These are phyloP conservation scores for Linnemannia hyalina DNA, from an alignment of 192 early-diverging fungal genomes.

Conservation along the genomic window DNA sequence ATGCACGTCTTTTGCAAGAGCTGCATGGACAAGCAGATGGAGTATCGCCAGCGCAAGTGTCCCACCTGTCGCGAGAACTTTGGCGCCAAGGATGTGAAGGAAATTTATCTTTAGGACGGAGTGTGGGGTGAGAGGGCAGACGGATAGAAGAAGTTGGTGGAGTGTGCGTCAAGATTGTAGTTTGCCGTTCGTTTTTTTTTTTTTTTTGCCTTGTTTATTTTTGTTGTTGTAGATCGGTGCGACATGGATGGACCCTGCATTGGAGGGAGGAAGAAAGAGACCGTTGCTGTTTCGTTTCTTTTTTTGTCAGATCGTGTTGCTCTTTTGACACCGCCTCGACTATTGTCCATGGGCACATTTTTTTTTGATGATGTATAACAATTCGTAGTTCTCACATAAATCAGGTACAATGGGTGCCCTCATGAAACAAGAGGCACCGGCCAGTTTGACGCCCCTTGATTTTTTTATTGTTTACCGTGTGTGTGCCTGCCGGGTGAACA, in stretches of 20 bases:
- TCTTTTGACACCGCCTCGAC: background rate
- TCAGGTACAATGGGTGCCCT: no score
- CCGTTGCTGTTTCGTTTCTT: background rate
- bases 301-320: background rate
- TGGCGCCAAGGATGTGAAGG: conserved; percentile 82
- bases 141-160: background rate
- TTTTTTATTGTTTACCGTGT: background rate
- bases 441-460: background rate
- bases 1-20: conserved; percentile 98
- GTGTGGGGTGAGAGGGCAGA: background rate
- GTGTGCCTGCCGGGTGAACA: background rate
- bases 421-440: background rate
- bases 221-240: background rate
- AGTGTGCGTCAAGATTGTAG: background rate
- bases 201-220: background rate
- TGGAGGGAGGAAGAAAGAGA: background rate
- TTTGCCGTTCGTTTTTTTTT: background rate
- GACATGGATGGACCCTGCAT: conserved; percentile 1
- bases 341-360: no score
- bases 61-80: conserved; percentile 92
- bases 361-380: background rate
- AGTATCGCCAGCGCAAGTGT: conserved; percentile 94
- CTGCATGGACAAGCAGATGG: conserved; percentile 89
- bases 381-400: no score
- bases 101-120: conserved; percentile 81